Evolutionary conservation across 2,329 filamentous ascomycete species (phyloP), one percentile per base, ranked within the genome.

Genomic region (Trichoderma koningii): DNA sequence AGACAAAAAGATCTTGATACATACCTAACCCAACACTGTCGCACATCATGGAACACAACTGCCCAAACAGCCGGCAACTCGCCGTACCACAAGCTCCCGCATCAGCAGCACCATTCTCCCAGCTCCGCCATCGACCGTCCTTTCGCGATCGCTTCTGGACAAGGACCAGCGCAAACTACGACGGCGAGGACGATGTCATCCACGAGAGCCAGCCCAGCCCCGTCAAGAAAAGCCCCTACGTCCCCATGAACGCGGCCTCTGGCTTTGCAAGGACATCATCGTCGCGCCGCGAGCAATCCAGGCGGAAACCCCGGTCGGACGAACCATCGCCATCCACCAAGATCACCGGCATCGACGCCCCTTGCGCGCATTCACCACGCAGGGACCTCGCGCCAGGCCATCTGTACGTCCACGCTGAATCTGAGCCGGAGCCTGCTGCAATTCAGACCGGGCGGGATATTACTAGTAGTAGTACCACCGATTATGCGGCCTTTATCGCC

Each of bases 401-500:
- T n/a, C 52, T 63, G 12, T 66, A 57, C n/a, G 41, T 63, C 45
- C 51, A 63, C 23, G 28, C 51, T 6, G 51, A 57, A 9, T 52
- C 62, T 47, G 53, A 57, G 17, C 23, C 47, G 26, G 19, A 55
- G 12, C 9, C 12, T 34, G 30, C 30, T 38, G 30, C 34, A 14
- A 14, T 12, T 14, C 34, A 14, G 34, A 38, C 12, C 5, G 34
- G 34, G 12, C 34, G 34, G 34, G 34, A 38, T 38, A 38, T 12
- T 34, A 30, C 21, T 23, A 23, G 21, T 23, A 23, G 21, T 23
- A 23, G 21, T 45, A 47, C 65, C 28, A 65, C 41, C 59, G 72
- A 73, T 66, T 73, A 69, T 48, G 60, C 64, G 7, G 52, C 67
- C 12, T 73, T 73, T 60, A 63, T 71, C 17, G 65, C 66, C 23